These are phyloP conservation scores for Meredithiella fracta DNA, from an alignment of 2,329 filamentous ascomycete genomes.

Conservation along the genomic window DNA sequence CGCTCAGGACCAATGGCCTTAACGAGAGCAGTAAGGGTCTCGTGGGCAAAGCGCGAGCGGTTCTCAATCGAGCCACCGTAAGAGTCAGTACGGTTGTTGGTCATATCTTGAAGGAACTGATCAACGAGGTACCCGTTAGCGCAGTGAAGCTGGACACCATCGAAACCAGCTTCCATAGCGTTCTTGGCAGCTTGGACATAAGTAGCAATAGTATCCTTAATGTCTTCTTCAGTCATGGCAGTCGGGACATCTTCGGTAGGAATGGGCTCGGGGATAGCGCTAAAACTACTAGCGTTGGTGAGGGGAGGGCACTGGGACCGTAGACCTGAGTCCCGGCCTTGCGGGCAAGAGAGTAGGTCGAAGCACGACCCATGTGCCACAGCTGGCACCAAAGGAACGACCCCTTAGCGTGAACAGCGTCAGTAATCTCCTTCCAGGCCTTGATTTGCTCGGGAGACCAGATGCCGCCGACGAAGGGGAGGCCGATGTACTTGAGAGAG, in stretches of 20 bases:
- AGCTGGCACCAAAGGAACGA: slow-evolving; percentile 47
- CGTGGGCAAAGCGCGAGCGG: slow-evolving; percentile 32
- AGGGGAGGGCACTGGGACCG: slow-evolving; percentile 18
- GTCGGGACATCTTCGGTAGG: slow-evolving; percentile 38
- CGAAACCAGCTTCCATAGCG: slow-evolving; percentile 47
- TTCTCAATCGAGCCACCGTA: slow-evolving; percentile 41
- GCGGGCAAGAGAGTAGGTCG: slow-evolving; percentile 27
- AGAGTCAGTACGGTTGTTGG: slow-evolving; percentile 35
- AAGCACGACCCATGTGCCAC: slow-evolving; percentile 45
- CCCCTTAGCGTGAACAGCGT: slow-evolving; percentile 46
- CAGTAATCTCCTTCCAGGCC: slow-evolving; percentile 43
- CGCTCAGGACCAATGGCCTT: slow-evolving; percentile 32
- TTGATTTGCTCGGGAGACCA: slow-evolving; percentile 38
- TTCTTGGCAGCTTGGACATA: slow-evolving; percentile 40
- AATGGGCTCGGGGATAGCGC: not conserved
- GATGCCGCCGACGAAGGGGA: slow-evolving; percentile 37
- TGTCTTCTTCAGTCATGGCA: slow-evolving; percentile 50
- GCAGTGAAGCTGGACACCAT: slow-evolving; percentile 45
- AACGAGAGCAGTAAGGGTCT: slow-evolving; percentile 28
- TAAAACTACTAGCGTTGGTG: slow-evolving; percentile 19
- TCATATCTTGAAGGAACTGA: slow-evolving; percentile 39
- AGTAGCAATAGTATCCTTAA: slow-evolving; percentile 43
- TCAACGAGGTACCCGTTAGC: slow-evolving; percentile 48
- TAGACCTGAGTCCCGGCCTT: slow-evolving; percentile 6
- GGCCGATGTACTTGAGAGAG: slow-evolving; percentile 22